Conservation (phyloP, 176 grass and related monocot genomes). For the Eragrostis curvula region DNA sequence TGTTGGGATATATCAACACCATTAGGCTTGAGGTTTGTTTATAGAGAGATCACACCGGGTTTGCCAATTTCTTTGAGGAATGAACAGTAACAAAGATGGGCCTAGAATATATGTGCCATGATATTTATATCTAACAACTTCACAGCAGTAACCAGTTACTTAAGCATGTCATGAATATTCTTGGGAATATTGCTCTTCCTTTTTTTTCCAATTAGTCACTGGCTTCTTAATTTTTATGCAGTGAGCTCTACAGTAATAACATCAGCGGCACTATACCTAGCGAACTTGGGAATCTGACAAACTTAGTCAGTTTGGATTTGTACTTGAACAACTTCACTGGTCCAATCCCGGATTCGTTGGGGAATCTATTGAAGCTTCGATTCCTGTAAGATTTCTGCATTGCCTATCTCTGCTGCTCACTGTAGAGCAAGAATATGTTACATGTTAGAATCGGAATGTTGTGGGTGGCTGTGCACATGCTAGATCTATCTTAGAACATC, state of each 20-base stretch:
- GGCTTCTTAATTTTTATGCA: slow-evolving; percentile 48
- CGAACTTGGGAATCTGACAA: slow-evolving; percentile 84
- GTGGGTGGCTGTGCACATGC: not conserved
- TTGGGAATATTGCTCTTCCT: not conserved
- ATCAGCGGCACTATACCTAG: slow-evolving; percentile 82
- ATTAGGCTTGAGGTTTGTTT: not conserved
- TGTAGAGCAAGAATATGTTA: not conserved
- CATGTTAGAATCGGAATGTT: slow-evolving; percentile 19
- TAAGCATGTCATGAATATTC: slow-evolving; percentile 1
- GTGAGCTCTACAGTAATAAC: slow-evolving; percentile 95
- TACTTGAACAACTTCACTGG: slow-evolving; percentile 91
- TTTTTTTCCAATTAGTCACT: slow-evolving; percentile 9
- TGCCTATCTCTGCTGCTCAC: not conserved
- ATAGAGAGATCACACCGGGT: not conserved
- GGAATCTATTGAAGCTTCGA: slow-evolving; percentile 80
- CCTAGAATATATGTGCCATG: not conserved
- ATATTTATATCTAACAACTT: not conserved
- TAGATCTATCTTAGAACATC: not conserved
- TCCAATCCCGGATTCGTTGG: slow-evolving; percentile 74
- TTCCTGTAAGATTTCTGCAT: slow-evolving; percentile 72
- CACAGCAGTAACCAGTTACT: not conserved
- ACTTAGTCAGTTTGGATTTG: slow-evolving; percentile 91
- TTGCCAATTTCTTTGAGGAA: too few relatives aligned
- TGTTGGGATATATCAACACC: not conserved
- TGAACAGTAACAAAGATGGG: not conserved